Evolutionary conservation across 148 eudicot species (phyloP).

Genomic region (Hydrangea macrophylla): DNA sequence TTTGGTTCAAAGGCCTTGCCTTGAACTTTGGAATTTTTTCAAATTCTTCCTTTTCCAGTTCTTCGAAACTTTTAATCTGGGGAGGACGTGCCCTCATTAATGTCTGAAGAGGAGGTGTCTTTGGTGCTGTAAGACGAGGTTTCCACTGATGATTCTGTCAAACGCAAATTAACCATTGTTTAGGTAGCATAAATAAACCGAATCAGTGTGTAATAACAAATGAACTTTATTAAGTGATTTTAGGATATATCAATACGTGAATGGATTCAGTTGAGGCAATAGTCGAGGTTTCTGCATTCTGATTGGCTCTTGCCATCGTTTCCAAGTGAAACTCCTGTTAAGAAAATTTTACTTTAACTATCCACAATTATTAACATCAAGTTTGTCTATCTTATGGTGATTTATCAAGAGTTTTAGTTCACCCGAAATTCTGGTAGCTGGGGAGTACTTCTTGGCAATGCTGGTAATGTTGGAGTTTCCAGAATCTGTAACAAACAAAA

Average conservation of each 20-base stretch:
- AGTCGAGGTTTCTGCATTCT: constrained; percentile 66
- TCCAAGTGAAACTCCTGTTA: constrained; percentile 75
- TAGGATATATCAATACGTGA: constrained; percentile 44
- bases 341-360: neutral
- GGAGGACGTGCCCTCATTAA: constrained; percentile 84
- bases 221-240: neutral
- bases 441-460: constrained; percentile 65
- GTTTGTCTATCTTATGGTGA: too few species aligned
- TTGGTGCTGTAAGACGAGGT: constrained; percentile 74
- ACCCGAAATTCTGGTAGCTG: constrained; percentile 83
- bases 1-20: constrained; percentile 90
- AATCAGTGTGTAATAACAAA: neutral
- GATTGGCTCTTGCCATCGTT: constrained; percentile 80
- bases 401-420: neutral
- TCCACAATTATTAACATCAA: too few species aligned
- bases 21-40: constrained; percentile 84
- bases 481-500: constrained; percentile 52
- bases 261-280: constrained; percentile 60
- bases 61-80: constrained; percentile 65
- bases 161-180: constrained; percentile 2
- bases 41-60: constrained; percentile 77
- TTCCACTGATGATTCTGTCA: constrained; percentile 62
- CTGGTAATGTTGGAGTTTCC: constrained; percentile 67
- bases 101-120: constrained; percentile 79
- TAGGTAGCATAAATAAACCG: neutral